Percentiles rank a stretch among this genome's conserved stretches.
Conservation (phyloP, 768 basidiomycete genomes). For the Mycena haematopus region DNA sequence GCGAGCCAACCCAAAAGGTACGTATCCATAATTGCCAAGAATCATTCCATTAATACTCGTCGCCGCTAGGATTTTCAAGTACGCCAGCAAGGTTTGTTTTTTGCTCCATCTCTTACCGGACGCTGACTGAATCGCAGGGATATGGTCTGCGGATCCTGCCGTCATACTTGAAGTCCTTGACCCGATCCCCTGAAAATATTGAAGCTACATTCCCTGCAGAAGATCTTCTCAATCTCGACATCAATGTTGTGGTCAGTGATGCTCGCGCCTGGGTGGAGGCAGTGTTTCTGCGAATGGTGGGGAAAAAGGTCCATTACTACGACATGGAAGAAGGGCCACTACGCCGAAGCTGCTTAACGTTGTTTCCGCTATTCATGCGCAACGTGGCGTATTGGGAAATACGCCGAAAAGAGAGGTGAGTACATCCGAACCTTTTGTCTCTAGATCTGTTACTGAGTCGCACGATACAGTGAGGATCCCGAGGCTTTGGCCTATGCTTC, state of each 20-base stretch:
- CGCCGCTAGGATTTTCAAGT: conserved; percentile 4
- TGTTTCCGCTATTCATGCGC: background rate
- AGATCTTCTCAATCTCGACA: background rate
- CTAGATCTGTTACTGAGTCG: too few relatives aligned
- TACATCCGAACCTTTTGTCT: background rate
- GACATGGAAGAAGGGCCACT: background rate
- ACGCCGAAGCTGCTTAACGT: background rate
- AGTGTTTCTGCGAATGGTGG: background rate
- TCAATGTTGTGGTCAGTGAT: background rate
- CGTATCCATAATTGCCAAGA: background rate
- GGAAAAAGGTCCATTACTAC: background rate
- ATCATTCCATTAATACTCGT: too few relatives aligned
- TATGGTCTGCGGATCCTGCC: background rate
- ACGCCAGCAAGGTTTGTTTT: conserved; percentile 3
- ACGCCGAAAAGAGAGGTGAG: background rate
- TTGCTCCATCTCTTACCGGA: background rate
- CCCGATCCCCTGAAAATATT: background rate
- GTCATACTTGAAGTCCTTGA: background rate
- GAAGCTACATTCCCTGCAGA: background rate
- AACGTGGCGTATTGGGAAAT: background rate
- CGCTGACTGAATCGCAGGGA: background rate
- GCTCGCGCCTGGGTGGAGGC: background rate
- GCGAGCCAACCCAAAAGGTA: conserved; percentile 6
- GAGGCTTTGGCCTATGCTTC: background rate
- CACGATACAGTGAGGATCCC: background rate